Evolutionary conservation across 176 grass and related monocot species (phyloP), one percentile per base, ranked within the genome.

Genomic region (Juncus inflexus): DNA sequence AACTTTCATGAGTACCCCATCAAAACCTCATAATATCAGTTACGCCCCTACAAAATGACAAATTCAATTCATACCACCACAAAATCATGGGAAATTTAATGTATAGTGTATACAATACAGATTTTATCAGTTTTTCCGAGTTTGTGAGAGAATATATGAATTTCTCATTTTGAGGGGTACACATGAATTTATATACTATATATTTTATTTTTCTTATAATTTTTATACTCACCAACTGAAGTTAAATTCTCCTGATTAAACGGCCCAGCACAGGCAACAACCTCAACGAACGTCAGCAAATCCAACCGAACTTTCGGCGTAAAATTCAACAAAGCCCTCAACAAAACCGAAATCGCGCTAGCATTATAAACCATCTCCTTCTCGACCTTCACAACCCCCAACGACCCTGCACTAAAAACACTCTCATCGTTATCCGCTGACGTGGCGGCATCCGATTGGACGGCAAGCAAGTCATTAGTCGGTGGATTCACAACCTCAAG

Each of bases 221-320:
- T 57, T 13, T 58, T 28, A 62, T 38, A 15, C 90, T 64, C 84
- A 99, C 95, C 95, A 70, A 92, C 95, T 76, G 86, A 86, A 90
- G 89, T 94, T 75, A 99, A 82, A 77, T 94, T 99, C 62, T 99
- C 95, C 73, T 90, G 89, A 81, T 99, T 99, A 68, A 87, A 99
- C 58, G 85, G 83, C 28, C 89, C 86, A 76, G 86, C 74, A 78
- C 73, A 78, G 65, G 95, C 89, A 68, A 99, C 80, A 49, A 82
- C 92, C 80, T 85, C 95, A 70, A 94, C 90, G 69, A 99, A 99
- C 55, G 65, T 86, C 64, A 99, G 73, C 35, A 94, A 77, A 66
- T 90, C 86, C 52, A 90, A 67, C 70, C 92, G 95, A 75, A 99
- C 86, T 94, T 92, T 99, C 50, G 95, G 95, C 6, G 83, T 94